phyloP scores from a whole-genome alignment of 208 protist species.

The Crithidia thermophila region DNA sequence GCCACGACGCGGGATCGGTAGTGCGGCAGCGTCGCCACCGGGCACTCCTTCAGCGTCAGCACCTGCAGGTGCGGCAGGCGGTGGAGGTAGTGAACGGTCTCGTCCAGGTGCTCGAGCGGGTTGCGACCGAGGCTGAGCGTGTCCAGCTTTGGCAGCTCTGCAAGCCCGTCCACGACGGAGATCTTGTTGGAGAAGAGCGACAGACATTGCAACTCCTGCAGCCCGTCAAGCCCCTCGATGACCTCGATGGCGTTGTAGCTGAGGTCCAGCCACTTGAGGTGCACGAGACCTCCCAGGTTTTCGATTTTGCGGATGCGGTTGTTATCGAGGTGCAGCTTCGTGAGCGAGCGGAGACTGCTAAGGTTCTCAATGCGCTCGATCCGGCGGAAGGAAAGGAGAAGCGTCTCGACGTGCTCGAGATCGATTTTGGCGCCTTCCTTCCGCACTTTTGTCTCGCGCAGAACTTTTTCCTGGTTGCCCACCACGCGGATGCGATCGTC shows the following conservation, averaged over 20 bases:
- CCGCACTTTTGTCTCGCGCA: constrained; percentile 53
- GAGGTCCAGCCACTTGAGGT: constrained; percentile 89
- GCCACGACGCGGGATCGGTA: constrained; percentile 72
- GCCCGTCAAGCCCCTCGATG: constrained; percentile 86
- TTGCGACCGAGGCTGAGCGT: constrained; percentile 95
- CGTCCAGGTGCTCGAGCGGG: constrained; percentile 85
- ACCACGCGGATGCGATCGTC: constrained; percentile 79
- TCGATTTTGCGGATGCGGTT: constrained; percentile 94
- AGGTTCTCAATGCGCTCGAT: constrained; percentile 93
- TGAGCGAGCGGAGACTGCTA: constrained; percentile 76
- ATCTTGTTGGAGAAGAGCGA: constrained; percentile 93
- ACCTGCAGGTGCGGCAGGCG: constrained; percentile 63
- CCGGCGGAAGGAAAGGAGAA: constrained; percentile 71
- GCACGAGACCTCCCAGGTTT: constrained; percentile 84
- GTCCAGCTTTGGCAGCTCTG: constrained; percentile 70
- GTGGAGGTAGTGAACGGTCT: constrained; percentile 87
- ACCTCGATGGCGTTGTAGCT: constrained; percentile 95
- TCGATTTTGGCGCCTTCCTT: constrained; percentile 59
- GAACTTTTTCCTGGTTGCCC: constrained; percentile 63
- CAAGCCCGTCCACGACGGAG: constrained; percentile 61
- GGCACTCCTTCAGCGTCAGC: constrained; percentile 86
- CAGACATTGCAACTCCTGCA: constrained; percentile 89
- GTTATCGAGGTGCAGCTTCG: constrained; percentile 95
- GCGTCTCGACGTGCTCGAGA: constrained; percentile 59
- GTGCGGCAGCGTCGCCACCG: constrained; percentile 53